Evolutionary conservation across 495 filamentous ascomycete species (phyloP).

Genomic region (Podospora pseudocomata): DNA sequence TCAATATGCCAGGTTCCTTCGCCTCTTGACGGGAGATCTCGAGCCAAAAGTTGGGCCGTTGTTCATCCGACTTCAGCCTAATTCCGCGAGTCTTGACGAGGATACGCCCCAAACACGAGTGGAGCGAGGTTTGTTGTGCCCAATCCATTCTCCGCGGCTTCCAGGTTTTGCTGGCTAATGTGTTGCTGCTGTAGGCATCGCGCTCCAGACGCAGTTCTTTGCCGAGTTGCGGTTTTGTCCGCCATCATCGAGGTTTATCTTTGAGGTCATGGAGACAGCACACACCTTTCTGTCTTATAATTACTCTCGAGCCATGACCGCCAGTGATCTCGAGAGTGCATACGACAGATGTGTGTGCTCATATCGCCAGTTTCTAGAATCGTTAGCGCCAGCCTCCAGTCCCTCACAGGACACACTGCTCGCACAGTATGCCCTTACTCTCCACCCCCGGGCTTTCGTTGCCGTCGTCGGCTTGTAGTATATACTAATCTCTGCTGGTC

Average conservation of each 20-base stretch:
- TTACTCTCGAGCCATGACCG: slow-evolving; percentile 28
- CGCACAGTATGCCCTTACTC: slow-evolving; percentile 21
- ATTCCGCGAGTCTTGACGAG: slow-evolving; percentile 17
- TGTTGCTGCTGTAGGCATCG: slow-evolving; percentile 17
- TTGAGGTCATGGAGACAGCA: slow-evolving; percentile 26
- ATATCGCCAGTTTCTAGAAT: slow-evolving; percentile 13
- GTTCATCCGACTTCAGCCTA: slow-evolving; percentile 27
- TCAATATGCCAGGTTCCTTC: slow-evolving; percentile 14
- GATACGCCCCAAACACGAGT: slow-evolving; percentile 25
- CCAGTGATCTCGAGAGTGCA: slow-evolving; percentile 26
- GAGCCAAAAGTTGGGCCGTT: slow-evolving; percentile 28
- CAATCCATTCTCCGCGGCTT: not conserved
- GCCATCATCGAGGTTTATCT: slow-evolving; percentile 23
- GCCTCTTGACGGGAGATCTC: slow-evolving; percentile 28
- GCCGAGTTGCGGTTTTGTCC: slow-evolving; percentile 24
- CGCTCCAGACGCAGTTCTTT: slow-evolving; percentile 28
- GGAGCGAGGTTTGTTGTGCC: slow-evolving; percentile 24
- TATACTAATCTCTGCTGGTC: not conserved
- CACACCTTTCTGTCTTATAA: slow-evolving; percentile 31
- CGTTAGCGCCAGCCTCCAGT: not conserved
- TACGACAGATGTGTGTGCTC: slow-evolving; percentile 25
- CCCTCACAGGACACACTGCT: slow-evolving; percentile 22
- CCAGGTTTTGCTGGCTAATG: not conserved
- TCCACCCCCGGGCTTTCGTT: not conserved
- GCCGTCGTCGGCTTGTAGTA: not conserved